Percentiles rank a stretch among this genome's conserved stretches.
Conservation (phyloP, 176 grass and related monocot species). For the Oryza rufipogon region DNA sequence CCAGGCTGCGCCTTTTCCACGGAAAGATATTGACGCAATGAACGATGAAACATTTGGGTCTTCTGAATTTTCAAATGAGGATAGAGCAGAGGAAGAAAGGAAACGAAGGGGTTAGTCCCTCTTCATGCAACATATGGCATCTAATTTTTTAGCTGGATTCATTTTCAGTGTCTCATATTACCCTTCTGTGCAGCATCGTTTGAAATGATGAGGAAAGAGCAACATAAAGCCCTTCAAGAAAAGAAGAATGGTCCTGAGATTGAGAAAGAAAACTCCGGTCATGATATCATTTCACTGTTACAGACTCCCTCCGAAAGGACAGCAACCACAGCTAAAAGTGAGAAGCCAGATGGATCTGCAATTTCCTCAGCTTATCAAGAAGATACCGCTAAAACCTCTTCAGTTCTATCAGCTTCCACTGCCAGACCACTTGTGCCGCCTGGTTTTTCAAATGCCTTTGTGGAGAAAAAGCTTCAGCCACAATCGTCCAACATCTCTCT, state of each 20-base stretch:
- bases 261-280: conserved; percentile 53
- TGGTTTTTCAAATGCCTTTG: conserved; percentile 62
- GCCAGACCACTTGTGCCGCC: conserved; percentile 52
- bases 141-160: conserved; percentile 5
- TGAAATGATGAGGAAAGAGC: conserved; percentile 98
- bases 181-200: conserved; percentile 75
- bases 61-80: conserved; percentile 66
- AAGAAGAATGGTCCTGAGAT: conserved; percentile 60
- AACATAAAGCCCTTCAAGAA: conserved; percentile 83
- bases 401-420: conserved; percentile 34
- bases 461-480: conserved; percentile 45
- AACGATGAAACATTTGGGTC: conserved; percentile 98
- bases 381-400: conserved; percentile 48
- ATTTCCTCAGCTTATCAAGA: conserved; percentile 48
- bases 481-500: conserved; percentile 36
- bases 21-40: conserved; percentile 72
- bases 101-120: conserved; percentile 73
- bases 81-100: conserved; percentile 90
- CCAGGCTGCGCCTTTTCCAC: conserved; percentile 64
- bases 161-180: conserved; percentile 31
- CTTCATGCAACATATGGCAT: conserved; percentile 1
- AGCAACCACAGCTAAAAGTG: conserved; percentile 41
- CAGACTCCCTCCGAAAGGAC: conserved; percentile 56
- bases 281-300: conserved; percentile 68
- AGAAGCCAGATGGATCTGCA: conserved; percentile 51